Evolutionary conservation across 2,329 filamentous ascomycete genomes (phyloP), one percentile per base, ranked within the genome.

Genomic region (Macrophomina pseudophaseolina): DNA sequence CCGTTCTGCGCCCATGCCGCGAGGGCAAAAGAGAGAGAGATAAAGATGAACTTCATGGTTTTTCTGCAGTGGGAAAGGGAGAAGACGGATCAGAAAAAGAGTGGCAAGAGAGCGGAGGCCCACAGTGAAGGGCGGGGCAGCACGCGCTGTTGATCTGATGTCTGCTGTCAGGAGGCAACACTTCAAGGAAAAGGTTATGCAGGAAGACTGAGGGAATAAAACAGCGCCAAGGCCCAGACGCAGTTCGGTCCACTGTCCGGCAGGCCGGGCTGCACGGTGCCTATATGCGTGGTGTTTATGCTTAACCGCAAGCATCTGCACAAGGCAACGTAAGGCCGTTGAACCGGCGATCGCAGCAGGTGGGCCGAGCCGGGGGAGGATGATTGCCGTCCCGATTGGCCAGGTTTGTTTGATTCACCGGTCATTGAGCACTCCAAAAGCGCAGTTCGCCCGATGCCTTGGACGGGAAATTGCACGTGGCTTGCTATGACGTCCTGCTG

Each of bases 1-100:
- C 86, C 85, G 69, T 62, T 76, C 75, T 32, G 73, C 69, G 65
- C 75, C 68, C 66, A 78, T 33, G 70, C 69, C 28, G 69, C 65
- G 68, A 70, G 52, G 67, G 69, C 14, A 70, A 62, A 64, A 71
- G 68, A 69, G 71, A 70, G 70, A 59, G 66, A 65, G 16, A 68
- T 44, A 23, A 66, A 56, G 67, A 65, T 66, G 66, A 70, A 65
- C 68, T 73, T 69, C 69, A 72, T 68, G 68, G 51, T 66, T 70
- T 66, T 53, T 66, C 14, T 12, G 38, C 23, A 32, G 40, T n/a
- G 12, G 40, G 9, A 44, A 28, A 23, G 16, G 28, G 60, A 33
- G 54, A 56, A 65, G 53, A 51, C 30, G 69, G 56, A 66, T 51
- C 68, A 42, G 69, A 67, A 70, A 69, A 70, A 69, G 71, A 67